Evolutionary conservation across 495 filamentous ascomycete species (phyloP).

Genomic region (Staphylotrichum tortipilum): DNA sequence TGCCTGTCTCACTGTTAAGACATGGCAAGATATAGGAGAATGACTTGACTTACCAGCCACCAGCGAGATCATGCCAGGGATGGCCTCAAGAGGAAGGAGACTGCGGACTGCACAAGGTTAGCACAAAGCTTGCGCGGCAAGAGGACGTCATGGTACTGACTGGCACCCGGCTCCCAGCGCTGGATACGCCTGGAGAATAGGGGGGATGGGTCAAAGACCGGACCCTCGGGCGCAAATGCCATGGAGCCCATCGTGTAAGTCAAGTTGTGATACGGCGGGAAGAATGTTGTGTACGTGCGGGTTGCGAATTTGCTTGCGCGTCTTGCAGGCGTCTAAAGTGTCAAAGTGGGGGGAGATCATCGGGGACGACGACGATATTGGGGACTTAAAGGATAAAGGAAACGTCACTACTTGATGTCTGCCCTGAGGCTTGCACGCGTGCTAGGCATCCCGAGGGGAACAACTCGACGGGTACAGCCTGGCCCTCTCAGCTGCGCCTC

Average conservation of each 20-base stretch:
- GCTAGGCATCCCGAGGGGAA: no score
- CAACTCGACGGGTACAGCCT: not conserved
- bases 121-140: not conserved
- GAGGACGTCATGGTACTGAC: not conserved
- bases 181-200: constrained; percentile 5
- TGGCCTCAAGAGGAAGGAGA: not conserved
- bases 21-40: no score
- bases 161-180: constrained; percentile 8
- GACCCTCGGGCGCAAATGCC: not conserved
- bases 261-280: no score
- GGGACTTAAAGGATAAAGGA: not conserved
- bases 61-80: constrained; percentile 12
- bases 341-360: not conserved
- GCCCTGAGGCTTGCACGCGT: no score
- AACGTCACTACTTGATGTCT: not conserved
- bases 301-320: not conserved
- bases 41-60: constrained; percentile 8
- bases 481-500: constrained; percentile 1
- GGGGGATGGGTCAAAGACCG: constrained; percentile 3
- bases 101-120: constrained; percentile 1
- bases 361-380: not conserved
- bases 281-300: not conserved
- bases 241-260: not conserved
- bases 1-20: not conserved
- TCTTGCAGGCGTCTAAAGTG: not conserved